Evolutionary conservation across 306 rosid species (phyloP).

Genomic region (Oxytropis ochrocephala): DNA sequence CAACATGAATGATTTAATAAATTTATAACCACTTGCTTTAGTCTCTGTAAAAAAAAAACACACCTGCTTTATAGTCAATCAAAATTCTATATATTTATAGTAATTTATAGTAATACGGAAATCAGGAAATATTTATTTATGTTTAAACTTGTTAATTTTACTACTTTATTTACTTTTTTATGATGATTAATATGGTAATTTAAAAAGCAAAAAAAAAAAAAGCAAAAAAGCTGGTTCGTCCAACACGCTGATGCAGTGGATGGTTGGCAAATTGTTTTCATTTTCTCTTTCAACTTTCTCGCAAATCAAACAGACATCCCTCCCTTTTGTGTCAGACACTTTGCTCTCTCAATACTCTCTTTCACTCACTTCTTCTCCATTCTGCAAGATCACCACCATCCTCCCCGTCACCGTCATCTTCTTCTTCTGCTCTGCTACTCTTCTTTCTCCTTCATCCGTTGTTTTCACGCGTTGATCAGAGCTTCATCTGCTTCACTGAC

Average conservation of each 20-base stretch:
- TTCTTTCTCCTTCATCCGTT: neutral
- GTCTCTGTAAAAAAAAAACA: too few relatives aligned
- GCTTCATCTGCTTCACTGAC: constrained; percentile 6
- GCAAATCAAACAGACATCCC: constrained; percentile 50
- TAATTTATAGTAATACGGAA: too few relatives aligned
- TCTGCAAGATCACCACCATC: constrained; percentile 29
- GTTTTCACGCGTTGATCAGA: constrained; percentile 3
- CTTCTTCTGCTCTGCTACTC: neutral
- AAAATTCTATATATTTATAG: too few relatives aligned
- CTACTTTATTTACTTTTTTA: neutral
- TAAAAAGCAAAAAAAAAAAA: constrained; percentile 3
- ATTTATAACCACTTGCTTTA: too few relatives aligned
- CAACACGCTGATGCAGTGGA: constrained; percentile 29
- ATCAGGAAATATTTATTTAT: neutral
- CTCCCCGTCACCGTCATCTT: constrained; percentile 9
- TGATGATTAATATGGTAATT: neutral
- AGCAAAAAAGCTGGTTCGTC: constrained; percentile 46
- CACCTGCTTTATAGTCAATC: too few relatives aligned
- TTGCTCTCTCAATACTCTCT: neutral
- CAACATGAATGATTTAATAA: too few relatives aligned
- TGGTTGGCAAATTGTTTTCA: constrained; percentile 26
- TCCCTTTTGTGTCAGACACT: constrained; percentile 31
- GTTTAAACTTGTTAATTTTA: neutral
- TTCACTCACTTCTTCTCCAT: constrained; percentile 6
- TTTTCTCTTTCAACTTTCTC: constrained; percentile 43